These are phyloP conservation scores for Penicillium chermesinum DNA, from an alignment of 495 filamentous ascomycete genomes.

Conservation along the genomic window DNA sequence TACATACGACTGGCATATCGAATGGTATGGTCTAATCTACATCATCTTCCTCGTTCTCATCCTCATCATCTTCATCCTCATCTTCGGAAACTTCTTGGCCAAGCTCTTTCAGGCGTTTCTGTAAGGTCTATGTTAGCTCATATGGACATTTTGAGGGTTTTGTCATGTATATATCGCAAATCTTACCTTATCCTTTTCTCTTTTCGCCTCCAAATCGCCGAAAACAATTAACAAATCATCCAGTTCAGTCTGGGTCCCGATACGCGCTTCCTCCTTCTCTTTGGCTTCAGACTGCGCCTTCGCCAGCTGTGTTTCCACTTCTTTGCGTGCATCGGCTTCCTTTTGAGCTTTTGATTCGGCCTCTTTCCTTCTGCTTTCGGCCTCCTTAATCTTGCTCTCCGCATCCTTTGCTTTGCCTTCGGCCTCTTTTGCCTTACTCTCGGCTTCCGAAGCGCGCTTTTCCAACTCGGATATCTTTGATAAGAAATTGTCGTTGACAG, in stretches of 20 bases:
- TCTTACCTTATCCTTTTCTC: conserved; percentile 71
- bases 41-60: conserved; percentile 47
- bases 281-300: conserved; percentile 26
- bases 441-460: conserved; percentile 41
- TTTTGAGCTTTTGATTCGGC: conserved; percentile 44
- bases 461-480: conserved; percentile 46
- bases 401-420: conserved; percentile 29
- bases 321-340: conserved; percentile 20
- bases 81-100: conserved; percentile 73
- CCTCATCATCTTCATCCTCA: conserved; percentile 66
- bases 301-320: conserved; percentile 17
- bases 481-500: conserved; percentile 49
- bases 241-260: conserved; percentile 62
- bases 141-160: no score
- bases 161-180: no score
- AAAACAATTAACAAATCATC: conserved; percentile 86
- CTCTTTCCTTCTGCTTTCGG: no score
- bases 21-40: not conserved
- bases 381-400: no score
- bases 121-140: not conserved
- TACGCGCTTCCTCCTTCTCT: conserved; percentile 60
- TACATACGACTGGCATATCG: not conserved
- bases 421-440: conserved; percentile 28
- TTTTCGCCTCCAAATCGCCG: conserved; percentile 84
- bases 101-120: conserved; percentile 68